phyloP scores from a whole-genome alignment of 2,329 filamentous ascomycete genomes.

The Akanthomyces muscarius region DNA sequence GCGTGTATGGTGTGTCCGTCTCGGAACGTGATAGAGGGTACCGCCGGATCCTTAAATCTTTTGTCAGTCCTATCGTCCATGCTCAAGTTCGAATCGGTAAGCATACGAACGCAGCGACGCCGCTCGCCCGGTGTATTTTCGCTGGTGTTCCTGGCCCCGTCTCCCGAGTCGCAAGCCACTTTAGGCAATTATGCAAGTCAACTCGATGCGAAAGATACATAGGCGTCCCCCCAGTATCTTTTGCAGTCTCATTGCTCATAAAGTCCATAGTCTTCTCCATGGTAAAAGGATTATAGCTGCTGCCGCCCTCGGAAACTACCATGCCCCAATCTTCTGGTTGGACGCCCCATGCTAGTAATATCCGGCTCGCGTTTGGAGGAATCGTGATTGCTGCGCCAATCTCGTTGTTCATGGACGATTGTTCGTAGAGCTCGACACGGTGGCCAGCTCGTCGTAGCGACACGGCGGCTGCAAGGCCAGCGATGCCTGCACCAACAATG shows the following conservation, averaged over 20 bases:
- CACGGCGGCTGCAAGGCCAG: slow-evolving; percentile 30
- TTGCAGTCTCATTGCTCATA: slow-evolving; percentile 19
- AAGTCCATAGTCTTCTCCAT: slow-evolving; percentile 21
- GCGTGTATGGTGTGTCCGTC: slow-evolving; percentile 25
- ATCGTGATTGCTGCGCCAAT: slow-evolving; percentile 37
- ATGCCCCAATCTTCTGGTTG: slow-evolving; percentile 28
- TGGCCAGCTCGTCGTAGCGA: slow-evolving; percentile 11
- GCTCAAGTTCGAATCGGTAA: neutral
- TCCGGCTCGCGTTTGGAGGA: slow-evolving; percentile 34
- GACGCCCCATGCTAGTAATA: slow-evolving; percentile 35
- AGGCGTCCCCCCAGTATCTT: slow-evolving; percentile 27
- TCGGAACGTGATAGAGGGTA: slow-evolving; percentile 27
- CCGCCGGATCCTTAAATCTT: slow-evolving; percentile 22
- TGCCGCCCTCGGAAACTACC: slow-evolving; percentile 20
- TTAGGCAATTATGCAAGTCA: slow-evolving; percentile 36
- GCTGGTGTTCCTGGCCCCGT: slow-evolving; percentile 27
- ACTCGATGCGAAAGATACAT: slow-evolving; percentile 38
- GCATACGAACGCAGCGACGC: slow-evolving; percentile 19
- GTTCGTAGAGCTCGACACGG: neutral
- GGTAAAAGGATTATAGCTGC: slow-evolving; percentile 25
- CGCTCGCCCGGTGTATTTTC: slow-evolving; percentile 23
- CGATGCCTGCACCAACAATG: slow-evolving; percentile 36
- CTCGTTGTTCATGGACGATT: slow-evolving; percentile 34
- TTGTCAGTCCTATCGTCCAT: neutral
- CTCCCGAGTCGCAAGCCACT: slow-evolving; percentile 29